These are phyloP conservation scores for Peronosclerospora sorghi DNA, from an alignment of 352 stramenopile genomes.

Conservation along the genomic window DNA sequence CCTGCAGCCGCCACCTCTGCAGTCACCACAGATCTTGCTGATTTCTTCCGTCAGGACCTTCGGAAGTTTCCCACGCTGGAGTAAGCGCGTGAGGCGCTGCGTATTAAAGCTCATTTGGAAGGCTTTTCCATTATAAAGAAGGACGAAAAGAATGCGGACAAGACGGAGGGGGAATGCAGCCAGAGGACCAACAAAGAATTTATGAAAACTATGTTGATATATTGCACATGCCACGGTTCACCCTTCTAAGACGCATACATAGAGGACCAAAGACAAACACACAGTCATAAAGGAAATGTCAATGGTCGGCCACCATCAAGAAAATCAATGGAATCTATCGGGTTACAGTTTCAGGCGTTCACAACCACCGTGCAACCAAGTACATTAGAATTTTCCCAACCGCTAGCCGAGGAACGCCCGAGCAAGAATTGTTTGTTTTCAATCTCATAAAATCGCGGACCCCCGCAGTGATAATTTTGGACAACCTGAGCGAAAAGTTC, in stretches of 20 bases:
- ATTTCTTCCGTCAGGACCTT: background rate
- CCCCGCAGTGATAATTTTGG: too few relatives aligned
- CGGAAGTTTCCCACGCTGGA: background rate
- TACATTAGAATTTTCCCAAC: background rate
- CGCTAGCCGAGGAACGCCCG: background rate
- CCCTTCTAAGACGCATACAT: background rate
- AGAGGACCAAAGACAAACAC: background rate
- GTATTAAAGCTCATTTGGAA: background rate
- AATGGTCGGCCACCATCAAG: background rate
- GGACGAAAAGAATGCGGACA: background rate
- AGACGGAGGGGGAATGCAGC: background rate
- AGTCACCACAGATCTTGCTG: too few relatives aligned
- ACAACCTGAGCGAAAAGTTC: background rate
- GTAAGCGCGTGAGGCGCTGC: background rate
- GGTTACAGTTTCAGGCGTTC: background rate
- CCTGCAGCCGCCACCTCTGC: too few relatives aligned
- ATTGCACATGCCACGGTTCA: background rate
- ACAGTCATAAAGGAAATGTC: background rate
- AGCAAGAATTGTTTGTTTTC: background rate
- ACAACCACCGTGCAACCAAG: background rate
- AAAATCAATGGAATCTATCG: background rate
- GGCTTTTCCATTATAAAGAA: background rate
- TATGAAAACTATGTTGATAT: background rate
- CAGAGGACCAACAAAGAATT: background rate
- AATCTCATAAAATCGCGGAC: background rate